Evolutionary conservation across 805 yeast species (phyloP).

Genomic region (Candida orba): DNA sequence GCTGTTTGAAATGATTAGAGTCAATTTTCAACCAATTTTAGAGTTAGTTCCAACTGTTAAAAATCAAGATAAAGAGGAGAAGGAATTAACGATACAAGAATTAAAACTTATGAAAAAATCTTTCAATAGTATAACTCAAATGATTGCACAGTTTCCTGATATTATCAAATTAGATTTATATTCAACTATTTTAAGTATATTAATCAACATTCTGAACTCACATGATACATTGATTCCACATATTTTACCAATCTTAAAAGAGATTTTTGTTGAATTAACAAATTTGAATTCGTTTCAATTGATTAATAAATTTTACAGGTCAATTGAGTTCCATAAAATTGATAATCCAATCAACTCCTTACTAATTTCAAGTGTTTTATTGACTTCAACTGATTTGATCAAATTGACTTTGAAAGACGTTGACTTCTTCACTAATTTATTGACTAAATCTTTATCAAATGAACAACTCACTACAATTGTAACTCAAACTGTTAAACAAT

Average conservation of each 20-base stretch:
- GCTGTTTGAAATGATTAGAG: slow-evolving; percentile 71
- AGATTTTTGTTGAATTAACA: slow-evolving; percentile 31
- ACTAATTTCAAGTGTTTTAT: slow-evolving; percentile 36
- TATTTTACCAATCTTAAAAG: slow-evolving; percentile 44
- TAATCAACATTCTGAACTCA: slow-evolving; percentile 30
- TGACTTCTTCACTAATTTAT: slow-evolving; percentile 26
- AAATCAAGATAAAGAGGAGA: slow-evolving; percentile 33
- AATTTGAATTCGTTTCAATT: slow-evolving; percentile 23
- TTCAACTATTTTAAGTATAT: slow-evolving; percentile 58
- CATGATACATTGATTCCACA: slow-evolving; percentile 39
- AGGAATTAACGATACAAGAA: slow-evolving; percentile 22
- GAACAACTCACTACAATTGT: slow-evolving; percentile 34
- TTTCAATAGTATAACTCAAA: slow-evolving; percentile 47
- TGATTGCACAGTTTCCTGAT: slow-evolving; percentile 59
- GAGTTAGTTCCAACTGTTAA: slow-evolving; percentile 44
- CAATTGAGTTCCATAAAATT: slow-evolving; percentile 27
- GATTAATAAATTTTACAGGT: slow-evolving; percentile 31
- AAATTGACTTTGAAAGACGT: slow-evolving; percentile 31
- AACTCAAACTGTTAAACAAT: slow-evolving; percentile 55
- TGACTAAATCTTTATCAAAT: slow-evolving; percentile 30
- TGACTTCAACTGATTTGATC: slow-evolving; percentile 33
- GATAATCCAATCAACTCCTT: slow-evolving; percentile 29
- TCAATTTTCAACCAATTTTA: slow-evolving; percentile 57
- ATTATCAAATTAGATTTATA: slow-evolving; percentile 64
- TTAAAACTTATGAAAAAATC: slow-evolving; percentile 39